These are phyloP conservation scores for Monascus ruber DNA, from an alignment of 2,329 filamentous ascomycete species.

Conservation along the genomic window DNA sequence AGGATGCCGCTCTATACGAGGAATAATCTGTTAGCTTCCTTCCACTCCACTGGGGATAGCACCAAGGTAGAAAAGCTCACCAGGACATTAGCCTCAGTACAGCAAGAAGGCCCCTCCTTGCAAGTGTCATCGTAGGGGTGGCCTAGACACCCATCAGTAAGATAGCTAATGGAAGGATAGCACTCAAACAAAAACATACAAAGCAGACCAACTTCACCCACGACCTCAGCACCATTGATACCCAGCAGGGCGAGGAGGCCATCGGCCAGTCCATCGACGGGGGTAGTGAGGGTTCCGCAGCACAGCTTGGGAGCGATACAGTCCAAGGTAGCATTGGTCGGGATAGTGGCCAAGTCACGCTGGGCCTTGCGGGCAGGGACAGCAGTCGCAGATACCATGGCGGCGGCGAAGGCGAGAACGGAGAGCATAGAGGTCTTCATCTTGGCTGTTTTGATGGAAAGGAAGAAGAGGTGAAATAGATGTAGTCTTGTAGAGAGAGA, in stretches of 20 bases:
- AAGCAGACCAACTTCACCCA: slow-evolving; percentile 17
- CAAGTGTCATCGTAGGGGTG: slow-evolving; percentile 13
- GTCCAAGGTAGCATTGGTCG: slow-evolving; percentile 2
- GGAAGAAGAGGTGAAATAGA: too few species aligned
- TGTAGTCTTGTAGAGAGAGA: too few species aligned
- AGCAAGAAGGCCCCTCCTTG: slow-evolving; percentile 15
- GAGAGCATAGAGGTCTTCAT: slow-evolving; percentile 20
- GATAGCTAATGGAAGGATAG: background rate
- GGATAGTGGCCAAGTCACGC: background rate
- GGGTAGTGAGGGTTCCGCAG: slow-evolving; percentile 18
- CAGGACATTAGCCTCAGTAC: slow-evolving; percentile 18
- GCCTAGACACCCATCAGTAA: slow-evolving; percentile 6
- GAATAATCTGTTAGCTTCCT: too few species aligned
- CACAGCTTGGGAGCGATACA: slow-evolving; percentile 15
- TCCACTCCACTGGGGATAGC: too few species aligned
- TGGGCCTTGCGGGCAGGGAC: background rate
- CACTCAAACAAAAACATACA: slow-evolving; percentile 9
- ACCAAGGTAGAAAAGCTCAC: slow-evolving; percentile 1
- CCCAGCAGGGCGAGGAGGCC: slow-evolving; percentile 13
- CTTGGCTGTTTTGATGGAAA: slow-evolving; percentile 2
- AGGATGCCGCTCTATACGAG: slow-evolving; percentile 11
- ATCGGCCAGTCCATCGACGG: slow-evolving; percentile 15
- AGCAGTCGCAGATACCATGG: slow-evolving; percentile 16
- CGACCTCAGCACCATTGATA: slow-evolving; percentile 12
- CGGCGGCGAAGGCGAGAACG: slow-evolving; percentile 16